Conservation (phyloP, 306 rosid genomes). For the Castanea crenata region DNA sequence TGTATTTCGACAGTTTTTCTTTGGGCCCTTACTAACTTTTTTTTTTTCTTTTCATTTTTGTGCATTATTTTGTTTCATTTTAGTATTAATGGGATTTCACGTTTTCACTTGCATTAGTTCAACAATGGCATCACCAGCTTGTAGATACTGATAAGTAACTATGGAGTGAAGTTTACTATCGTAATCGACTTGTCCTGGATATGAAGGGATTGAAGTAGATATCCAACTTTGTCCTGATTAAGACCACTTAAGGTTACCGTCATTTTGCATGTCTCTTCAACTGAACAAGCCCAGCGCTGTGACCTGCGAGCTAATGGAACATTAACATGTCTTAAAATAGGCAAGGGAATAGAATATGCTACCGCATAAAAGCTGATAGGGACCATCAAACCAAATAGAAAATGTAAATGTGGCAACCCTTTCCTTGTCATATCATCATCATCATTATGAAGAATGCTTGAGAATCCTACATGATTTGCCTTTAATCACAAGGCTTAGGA, state of each 20-base stretch:
- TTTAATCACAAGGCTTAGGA: conserved; percentile 20
- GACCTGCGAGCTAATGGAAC: conserved; percentile 18
- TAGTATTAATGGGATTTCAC: neutral
- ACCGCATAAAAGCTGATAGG: conserved; percentile 12
- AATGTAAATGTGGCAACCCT: conserved; percentile 22
- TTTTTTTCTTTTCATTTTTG: no score
- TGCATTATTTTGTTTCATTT: neutral
- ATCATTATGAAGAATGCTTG: conserved; percentile 25
- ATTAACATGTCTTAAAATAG: conserved; percentile 11
- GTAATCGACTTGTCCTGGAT: neutral
- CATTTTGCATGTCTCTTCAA: conserved; percentile 9
- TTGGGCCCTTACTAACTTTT: no score
- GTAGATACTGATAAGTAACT: neutral
- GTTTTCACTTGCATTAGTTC: neutral
- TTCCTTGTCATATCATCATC: conserved; percentile 26
- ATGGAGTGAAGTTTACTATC: neutral
- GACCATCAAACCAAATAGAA: conserved; percentile 23
- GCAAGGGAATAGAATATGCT: conserved; percentile 28
- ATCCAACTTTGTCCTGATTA: no score
- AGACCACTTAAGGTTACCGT: neutral
- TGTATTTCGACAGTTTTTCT: accelerated
- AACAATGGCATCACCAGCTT: neutral
- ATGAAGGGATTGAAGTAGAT: neutral
- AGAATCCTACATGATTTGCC: neutral
- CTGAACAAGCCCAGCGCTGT: conserved; percentile 3